Conservation (phyloP, 2,329 filamentous ascomycete species). For the Xylogone sp. region DNA sequence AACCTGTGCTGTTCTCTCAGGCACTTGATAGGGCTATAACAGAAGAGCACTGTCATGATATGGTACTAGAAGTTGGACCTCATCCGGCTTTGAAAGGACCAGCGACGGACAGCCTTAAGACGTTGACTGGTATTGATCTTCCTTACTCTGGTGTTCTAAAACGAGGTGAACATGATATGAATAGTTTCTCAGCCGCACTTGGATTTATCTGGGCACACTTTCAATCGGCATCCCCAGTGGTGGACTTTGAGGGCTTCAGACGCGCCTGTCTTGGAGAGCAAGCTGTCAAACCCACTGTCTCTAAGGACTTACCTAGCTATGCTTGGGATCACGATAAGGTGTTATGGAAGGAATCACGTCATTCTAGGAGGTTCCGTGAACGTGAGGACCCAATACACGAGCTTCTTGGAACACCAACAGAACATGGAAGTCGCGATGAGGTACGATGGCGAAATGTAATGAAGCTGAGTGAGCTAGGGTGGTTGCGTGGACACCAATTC, state of each 20-base stretch:
- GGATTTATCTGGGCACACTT: too few species aligned
- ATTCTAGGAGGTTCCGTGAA: conserved; percentile 39
- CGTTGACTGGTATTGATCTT: too few species aligned
- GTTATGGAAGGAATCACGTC: conserved; percentile 49
- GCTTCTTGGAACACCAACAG: conserved; percentile 35
- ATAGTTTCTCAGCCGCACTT: too few species aligned
- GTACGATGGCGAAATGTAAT: conserved; percentile 35
- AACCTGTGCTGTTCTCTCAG: conserved; percentile 8
- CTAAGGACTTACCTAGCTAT: conserved; percentile 41
- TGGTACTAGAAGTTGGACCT: conserved; percentile 22
- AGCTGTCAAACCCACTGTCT: too few species aligned
- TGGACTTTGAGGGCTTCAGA: too few species aligned
- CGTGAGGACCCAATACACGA: conserved; percentile 42
- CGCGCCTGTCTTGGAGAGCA: too few species aligned
- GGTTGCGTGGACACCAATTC: conserved; percentile 45
- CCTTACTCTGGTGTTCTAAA: too few species aligned
- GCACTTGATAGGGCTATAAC: conserved; percentile 9
- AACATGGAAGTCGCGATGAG: conserved; percentile 5
- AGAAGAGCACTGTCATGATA: too few species aligned
- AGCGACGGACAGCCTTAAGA: conserved; percentile 1
- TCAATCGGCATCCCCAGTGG: too few species aligned
- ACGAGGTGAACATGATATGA: too few species aligned
- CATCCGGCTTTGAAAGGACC: conserved; percentile 22
- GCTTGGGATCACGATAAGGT: conserved; percentile 47
- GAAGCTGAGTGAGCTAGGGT: conserved; percentile 35